Evolutionary conservation across 2,329 filamentous ascomycete species (phyloP).

Genomic region (Nannizzia gypsea): DNA sequence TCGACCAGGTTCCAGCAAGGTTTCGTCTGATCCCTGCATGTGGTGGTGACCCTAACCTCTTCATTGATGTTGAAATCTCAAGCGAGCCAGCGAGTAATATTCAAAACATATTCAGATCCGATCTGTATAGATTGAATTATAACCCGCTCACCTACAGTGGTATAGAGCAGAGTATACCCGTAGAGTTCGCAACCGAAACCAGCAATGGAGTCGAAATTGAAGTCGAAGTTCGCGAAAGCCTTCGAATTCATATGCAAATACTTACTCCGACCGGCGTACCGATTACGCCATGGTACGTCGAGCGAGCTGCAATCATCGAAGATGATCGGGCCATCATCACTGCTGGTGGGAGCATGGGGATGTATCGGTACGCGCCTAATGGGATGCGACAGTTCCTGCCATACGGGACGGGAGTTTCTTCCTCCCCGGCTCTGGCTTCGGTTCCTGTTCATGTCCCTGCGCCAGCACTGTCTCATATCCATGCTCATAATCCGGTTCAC

Average conservation of each 20-base stretch:
- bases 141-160: neutral
- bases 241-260: conserved; percentile 3
- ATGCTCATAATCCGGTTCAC: neutral
- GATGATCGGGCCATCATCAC: neutral
- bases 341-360: neutral
- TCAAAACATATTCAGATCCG: conserved; percentile 2
- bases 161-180: conserved; percentile 1
- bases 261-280: neutral
- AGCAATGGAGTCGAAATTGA: neutral
- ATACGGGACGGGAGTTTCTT: neutral
- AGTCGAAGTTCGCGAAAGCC: conserved; percentile 2
- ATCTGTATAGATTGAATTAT: conserved; percentile 4
- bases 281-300: neutral
- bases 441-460: neutral
- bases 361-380: neutral
- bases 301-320: neutral
- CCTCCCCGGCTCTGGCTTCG: neutral
- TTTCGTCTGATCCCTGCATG: neutral
- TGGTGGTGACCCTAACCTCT: neutral
- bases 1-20: neutral
- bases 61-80: conserved; percentile 1
- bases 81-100: neutral
- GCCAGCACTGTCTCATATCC: too few relatives aligned
- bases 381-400: neutral
- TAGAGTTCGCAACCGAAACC: neutral